Evolutionary conservation across 2,329 filamentous ascomycete species (phyloP), one percentile per base, ranked within the genome.

Genomic region (Cadophora sp.): DNA sequence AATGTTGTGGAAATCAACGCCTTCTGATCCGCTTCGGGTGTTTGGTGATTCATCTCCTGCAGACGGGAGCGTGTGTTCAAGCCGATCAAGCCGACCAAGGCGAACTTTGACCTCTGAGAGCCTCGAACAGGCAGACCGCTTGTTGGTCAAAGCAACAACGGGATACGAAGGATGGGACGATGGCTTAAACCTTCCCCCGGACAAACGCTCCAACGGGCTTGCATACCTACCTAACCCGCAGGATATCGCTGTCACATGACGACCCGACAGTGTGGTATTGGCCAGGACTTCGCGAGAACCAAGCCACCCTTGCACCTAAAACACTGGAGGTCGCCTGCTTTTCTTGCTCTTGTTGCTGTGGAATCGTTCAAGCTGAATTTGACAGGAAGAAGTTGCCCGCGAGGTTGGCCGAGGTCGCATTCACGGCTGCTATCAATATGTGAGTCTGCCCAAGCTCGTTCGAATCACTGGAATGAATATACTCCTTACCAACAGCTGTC

Each of bases 191-290:
- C 20, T 41, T 41, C 36, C 55, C 36, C 50, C 24, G 50, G 36
- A 14, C 7, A 9, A 39, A 13, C 4, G 3, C n/a, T 58, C 36
- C 33, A 24, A n/a, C 20, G 14, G 36, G 41, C 18, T 9, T 48
- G 45, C 5, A 20, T 48, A n/a, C n/a, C n/a, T n/a, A n/a, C n/a
- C n/a, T n/a, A n/a, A n/a, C 24, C 7, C 20, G 11, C 55, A 58
- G 6, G 33, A 22, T 16, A 14, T 58, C 20, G 2, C 14, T 3
- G 33, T 58, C 55, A 58, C 55, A 24, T 24, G 33, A 41, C 9
- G 55, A 58, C 55, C 55, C 55, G 11, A 16, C 33, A 43, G 20
- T 43, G 4, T 39, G 55, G 55, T 41, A 58, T 41, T 58, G 55
- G 33, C n/a, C 36, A 27, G 36, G 20, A 43, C 14, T 41, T n/a